A percentile compares a stretch with the other conserved stretches of the same genome.
Conservation (phyloP, 805 yeast genomes). For the Spathaspora gorwiae region DNA sequence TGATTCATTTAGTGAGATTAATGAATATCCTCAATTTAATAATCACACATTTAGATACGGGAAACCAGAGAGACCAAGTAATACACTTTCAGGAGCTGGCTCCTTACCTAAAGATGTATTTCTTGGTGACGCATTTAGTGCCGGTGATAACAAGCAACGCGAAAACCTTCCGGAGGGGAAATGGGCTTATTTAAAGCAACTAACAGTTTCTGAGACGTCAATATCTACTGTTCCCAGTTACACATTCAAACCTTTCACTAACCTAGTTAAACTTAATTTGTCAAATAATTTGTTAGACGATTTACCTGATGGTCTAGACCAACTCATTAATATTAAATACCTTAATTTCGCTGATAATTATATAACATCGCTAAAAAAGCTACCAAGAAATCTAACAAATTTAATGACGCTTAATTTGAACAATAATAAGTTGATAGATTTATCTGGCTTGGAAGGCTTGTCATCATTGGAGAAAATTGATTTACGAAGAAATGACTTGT, state of each 20-base stretch:
- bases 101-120: conserved; percentile 19
- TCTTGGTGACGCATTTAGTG: background rate
- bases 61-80: conserved; percentile 20
- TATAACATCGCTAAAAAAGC: conserved; percentile 27
- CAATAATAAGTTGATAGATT: conserved; percentile 40
- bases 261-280: conserved; percentile 47
- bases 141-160: conserved; percentile 11
- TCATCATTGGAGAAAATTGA: conserved; percentile 46
- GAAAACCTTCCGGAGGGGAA: conserved; percentile 28
- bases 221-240: conserved; percentile 30
- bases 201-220: conserved; percentile 37
- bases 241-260: conserved; percentile 35
- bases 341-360: conserved; percentile 41
- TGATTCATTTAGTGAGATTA: conserved; percentile 8
- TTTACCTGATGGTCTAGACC: conserved; percentile 52
- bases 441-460: conserved; percentile 45
- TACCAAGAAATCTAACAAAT: conserved; percentile 29
- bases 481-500: conserved; percentile 44
- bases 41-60: conserved; percentile 22
- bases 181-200: conserved; percentile 39
- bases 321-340: conserved; percentile 45
- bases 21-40: conserved; percentile 8
- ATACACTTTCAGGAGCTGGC: conserved; percentile 14
- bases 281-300: conserved; percentile 48
- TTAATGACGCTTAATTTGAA: conserved; percentile 47